phyloP scores from a whole-genome alignment of 352 stramenopile genomes.

The Saprolegnia diclina region DNA sequence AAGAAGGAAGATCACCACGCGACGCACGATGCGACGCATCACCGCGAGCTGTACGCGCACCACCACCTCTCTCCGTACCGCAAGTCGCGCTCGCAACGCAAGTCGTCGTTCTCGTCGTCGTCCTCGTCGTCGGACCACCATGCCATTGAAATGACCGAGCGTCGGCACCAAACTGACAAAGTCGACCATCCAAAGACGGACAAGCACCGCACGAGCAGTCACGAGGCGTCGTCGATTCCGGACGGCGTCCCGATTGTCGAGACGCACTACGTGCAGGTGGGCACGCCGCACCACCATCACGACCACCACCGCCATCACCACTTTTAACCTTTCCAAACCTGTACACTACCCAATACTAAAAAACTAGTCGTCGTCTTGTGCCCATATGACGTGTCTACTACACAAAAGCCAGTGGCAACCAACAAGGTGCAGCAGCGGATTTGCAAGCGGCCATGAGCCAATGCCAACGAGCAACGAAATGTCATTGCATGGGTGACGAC shows the following conservation, averaged over 20 bases:
- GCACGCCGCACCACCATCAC: slow-evolving; percentile 7
- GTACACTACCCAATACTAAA: no score
- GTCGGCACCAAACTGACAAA: background rate
- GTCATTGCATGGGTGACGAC: no score
- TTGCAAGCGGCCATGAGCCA: no score
- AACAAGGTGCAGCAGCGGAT: no score
- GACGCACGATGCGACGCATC: background rate
- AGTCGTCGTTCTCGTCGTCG: background rate
- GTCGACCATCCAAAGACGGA: background rate
- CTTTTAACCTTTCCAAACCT: background rate
- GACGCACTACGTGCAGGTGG: slow-evolving; percentile 4
- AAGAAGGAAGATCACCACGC: slow-evolving; percentile 33
- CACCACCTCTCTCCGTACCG: background rate
- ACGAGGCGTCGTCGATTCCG: background rate
- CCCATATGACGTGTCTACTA: no score
- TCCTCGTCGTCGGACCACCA: background rate
- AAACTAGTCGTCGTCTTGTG: no score
- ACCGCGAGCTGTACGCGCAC: slow-evolving; percentile 4
- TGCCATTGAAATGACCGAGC: slow-evolving; percentile 12
- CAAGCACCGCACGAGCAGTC: background rate
- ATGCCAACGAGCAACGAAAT: no score
- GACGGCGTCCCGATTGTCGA: background rate
- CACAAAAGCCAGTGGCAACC: no score
- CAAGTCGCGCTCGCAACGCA: background rate
- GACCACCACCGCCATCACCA: slow-evolving; percentile 1